Evolutionary conservation across 2,329 filamentous ascomycete genomes (phyloP), one percentile per base, ranked within the genome.

Genomic region (Nemania serpens): DNA sequence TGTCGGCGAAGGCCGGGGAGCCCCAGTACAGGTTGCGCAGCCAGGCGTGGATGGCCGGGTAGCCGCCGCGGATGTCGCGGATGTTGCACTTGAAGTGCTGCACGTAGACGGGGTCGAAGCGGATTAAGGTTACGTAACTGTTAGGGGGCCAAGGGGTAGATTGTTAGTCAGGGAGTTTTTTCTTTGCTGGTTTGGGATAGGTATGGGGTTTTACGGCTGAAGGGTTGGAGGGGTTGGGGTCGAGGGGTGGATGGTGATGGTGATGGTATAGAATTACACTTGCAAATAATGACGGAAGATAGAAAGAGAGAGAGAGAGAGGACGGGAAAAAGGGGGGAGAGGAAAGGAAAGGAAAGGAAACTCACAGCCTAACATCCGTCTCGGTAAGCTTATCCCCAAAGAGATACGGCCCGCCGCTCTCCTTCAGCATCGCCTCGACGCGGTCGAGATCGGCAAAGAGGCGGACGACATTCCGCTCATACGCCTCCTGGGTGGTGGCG

Each of bases 21-120:
- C 89, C 88, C 93, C 93, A 97, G 79, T 97, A 97, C 69, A 96
- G 78, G 71, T 88, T 84, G 57, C 91, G 83, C 78, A 97, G 76
- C 93, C 93, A 97, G 61, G 78, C 80, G 79, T 97, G 91, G 60
- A 96, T 78, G 52, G 83, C 80, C 29, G 93, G 93, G 74, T 95
- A 97, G 1, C 92, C 92, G 7, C 85, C 88, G 43, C 93, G 84
- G 72, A 96, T 93, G 75, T 96, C 92, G 22, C 88, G 84, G 62
- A 96, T 80, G 78, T 96, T 96, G 80, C 90, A 93, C 77, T 90
- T 90, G 81, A 94, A 94, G 76, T 93, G 90, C 78, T 95, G 91
- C 55, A 96, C 90, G 72, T 96, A 96, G 69, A 91, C 89, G 33
- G 82, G 81, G 76, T 82, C 72, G 66, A 74, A 74, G 42, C 72